phyloP scores from a whole-genome alignment of 2,329 filamentous ascomycete species.

The Setomelanomma holmii region DNA sequence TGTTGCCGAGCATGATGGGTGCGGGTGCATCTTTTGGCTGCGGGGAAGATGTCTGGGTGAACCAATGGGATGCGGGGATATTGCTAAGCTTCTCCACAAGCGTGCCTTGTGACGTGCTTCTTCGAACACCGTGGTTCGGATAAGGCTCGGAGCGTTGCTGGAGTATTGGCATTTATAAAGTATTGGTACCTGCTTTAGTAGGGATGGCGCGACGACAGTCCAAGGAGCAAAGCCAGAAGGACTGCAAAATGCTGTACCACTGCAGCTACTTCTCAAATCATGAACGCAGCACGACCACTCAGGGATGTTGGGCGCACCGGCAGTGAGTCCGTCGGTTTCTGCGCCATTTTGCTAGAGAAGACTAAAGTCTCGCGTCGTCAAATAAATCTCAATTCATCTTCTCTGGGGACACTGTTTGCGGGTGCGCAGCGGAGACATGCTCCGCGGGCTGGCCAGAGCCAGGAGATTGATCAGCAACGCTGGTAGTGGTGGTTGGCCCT shows the following conservation, averaged over 20 bases:
- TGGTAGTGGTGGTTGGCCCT: neutral
- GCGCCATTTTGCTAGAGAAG: too few species aligned
- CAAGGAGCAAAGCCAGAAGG: too few species aligned
- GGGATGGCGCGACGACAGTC: too few species aligned
- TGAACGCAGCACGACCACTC: too few species aligned
- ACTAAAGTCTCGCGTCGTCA: too few species aligned
- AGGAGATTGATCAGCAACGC: neutral
- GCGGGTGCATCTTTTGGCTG: neutral
- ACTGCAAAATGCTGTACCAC: too few species aligned
- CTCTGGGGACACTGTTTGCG: neutral
- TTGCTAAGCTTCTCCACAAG: slow-evolving; percentile 23
- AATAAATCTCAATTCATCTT: neutral
- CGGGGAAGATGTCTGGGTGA: neutral
- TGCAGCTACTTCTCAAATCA: too few species aligned
- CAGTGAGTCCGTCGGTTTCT: too few species aligned
- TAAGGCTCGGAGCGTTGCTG: neutral
- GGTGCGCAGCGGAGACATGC: neutral
- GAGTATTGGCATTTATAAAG: neutral
- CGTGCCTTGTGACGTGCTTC: slow-evolving; percentile 19
- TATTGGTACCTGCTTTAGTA: neutral
- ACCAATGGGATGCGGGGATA: slow-evolving; percentile 14
- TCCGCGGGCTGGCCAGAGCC: neutral
- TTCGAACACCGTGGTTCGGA: slow-evolving; percentile 7
- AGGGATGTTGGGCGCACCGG: too few species aligned
- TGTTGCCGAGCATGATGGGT: slow-evolving; percentile 6